Base-by-base conservation (phyloP, 2,329 filamentous ascomycete species). In the Metarhizium sp. region DNA sequence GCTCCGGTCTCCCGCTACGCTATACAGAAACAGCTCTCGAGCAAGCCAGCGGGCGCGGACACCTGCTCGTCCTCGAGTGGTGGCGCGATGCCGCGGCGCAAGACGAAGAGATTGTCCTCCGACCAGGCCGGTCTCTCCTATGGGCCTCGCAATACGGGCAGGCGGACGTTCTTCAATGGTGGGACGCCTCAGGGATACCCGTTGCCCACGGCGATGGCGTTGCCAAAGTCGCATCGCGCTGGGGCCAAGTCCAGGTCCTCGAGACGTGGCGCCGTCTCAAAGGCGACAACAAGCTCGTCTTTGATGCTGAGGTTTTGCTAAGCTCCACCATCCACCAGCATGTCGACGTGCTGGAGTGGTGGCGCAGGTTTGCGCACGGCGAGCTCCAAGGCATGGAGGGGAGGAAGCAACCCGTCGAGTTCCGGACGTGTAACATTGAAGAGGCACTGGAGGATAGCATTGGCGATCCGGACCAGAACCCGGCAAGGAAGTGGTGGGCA, bases 341-440 rank as follows among this genome's bases (percentile, higher is more conserved):
- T 67, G 82, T 91, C 3, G 78, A 84, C 40, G 90, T 96, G 25
- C 75, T 97, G 7, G 90, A 96, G 67, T 96, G 92, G 92, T 96
- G 92, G 92, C 87, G 88, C 65, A 78, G 78, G 53, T 87, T 85
- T 62, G 80, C 81, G 7, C 73, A 79, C 53, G 77, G 80, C 51
- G 75, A 78, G 63, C 71, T 81, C 36, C 74, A 74, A 1, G 78
- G 75, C 45, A 81, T 77, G 79, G 71, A 76, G 45, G 79, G 78
- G 16, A 72, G 76, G 36, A 74, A 74, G 59, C 78, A 92, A 62
- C 80, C 82, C 53, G 91, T 96, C 30, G 90, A 95, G 69, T 96
- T 96, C 71, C 92, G 92, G 69, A 95, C 90, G 1, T 96, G 91
- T 69, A 91, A 95, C 69, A 94, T 97, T 58, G 92, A 96, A 68